Evolutionary conservation across 768 basidiomycete species (phyloP), one percentile per base, ranked within the genome.

Genomic region (Kondoa subrosea): DNA sequence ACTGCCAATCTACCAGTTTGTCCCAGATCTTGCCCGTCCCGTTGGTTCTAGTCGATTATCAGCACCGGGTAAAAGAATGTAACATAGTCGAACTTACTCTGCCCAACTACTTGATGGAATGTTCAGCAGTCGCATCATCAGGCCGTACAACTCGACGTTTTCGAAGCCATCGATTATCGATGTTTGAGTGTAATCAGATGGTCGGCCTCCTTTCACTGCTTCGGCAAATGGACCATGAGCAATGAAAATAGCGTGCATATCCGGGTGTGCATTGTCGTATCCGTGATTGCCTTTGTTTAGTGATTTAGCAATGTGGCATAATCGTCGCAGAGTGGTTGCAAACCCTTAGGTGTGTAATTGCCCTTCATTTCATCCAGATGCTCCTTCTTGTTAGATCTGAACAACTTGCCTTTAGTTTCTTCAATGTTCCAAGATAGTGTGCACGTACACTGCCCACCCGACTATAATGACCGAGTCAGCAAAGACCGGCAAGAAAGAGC

Each of bases 161-260:
- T 81, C 77, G 78, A 93, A 92, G n/a, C 84, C 83, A 32, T 87
- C 81, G 67, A 89, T 81, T 73, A 56, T 67, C 64, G 71, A 69
- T 12, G 29, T 56, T 40, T 34, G 29, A 30, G 56, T 27, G 56
- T 34, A 57, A 71, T 66, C 50, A 64, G 40, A 61, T 69, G 25
- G 74, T 72, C 33, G 72, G 75, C 57, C 77, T 64, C 27, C 76
- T 89, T 91, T 65, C 84, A 81, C 57, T 83, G 81, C 14, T 83
- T 77, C 16, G 87, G 21, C 84, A 76, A 91, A 91, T 0, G 91
- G 91, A 0, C 91, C 91, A 74, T 91, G 89, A 12, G 89, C 90
- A 67, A 93, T 85, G 76, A 93, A 92, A 75, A 89, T 85, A 1
- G 90, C 90, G 64, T 85, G 83, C 91, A 93, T 93, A 3, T 85